These are phyloP conservation scores for Mycena capillaripes DNA, from an alignment of 768 basidiomycete genomes.

Conservation along the genomic window DNA sequence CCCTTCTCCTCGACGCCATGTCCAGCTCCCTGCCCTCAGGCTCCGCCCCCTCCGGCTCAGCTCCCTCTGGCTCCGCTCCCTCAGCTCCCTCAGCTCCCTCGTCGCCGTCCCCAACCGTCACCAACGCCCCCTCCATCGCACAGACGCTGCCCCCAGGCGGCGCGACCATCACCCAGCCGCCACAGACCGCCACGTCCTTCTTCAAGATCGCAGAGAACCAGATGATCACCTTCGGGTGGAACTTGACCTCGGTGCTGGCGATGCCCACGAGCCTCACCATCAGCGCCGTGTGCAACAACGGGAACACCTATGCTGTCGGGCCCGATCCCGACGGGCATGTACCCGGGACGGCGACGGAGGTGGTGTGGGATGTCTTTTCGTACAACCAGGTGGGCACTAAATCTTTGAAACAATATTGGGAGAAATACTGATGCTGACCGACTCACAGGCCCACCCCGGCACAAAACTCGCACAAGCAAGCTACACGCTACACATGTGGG, in stretches of 20 bases:
- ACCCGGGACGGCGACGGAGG: slow-evolving; percentile 75
- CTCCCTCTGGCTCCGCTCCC: background rate
- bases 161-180: slow-evolving; percentile 85
- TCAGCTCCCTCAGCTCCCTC: background rate
- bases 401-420: no score
- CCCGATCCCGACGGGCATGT: slow-evolving; percentile 77
- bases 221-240: slow-evolving; percentile 92
- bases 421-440: background rate
- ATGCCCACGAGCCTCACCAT: slow-evolving; percentile 85
- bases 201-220: slow-evolving; percentile 87
- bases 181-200: slow-evolving; percentile 84
- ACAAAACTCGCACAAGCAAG: slow-evolving; percentile 81
- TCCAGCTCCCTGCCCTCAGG: background rate
- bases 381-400: slow-evolving; percentile 63
- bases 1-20: background rate
- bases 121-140: slow-evolving; percentile 54
- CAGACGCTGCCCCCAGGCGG: slow-evolving; percentile 70
- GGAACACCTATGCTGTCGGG: slow-evolving; percentile 91
- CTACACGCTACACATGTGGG: slow-evolving; percentile 87
- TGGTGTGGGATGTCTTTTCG: slow-evolving; percentile 85
- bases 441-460: slow-evolving; percentile 58
- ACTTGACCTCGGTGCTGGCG: slow-evolving; percentile 80
- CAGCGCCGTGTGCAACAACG: slow-evolving; percentile 86
- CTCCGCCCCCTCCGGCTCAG: background rate
- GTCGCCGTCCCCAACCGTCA: background rate